Base-by-base conservation (phyloP, 306 rosid genomes). In the Quercus agrifolia region DNA sequence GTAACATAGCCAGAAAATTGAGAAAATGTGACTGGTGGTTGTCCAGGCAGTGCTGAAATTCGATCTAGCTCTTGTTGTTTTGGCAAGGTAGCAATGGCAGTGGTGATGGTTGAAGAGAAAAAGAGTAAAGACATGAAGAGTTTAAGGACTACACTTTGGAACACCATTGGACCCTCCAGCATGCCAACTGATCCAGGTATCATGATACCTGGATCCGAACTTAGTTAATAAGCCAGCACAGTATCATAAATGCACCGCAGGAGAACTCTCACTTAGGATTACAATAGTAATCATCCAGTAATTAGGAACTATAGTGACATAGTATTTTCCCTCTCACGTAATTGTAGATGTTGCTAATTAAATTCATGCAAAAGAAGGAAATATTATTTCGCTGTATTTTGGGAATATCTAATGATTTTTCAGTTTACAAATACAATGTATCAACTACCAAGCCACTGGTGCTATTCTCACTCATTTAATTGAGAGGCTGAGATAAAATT, bases 1-100 rank as follows among this genome's bases (percentile, higher is more conserved):
- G 88, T 87, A 28, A 93, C 88, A 44, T 93, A 93, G 46, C 98
- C 98, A 0, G 98, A 93, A 73, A 84, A 93, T 73, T 93, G 98
- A 0, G 89, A 80, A 67, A 93, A 93, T 46, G 85, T 9, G 49
- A 93, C 93, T 0, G 79, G 75, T 4, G 98, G 97, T 66, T 93
- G 98, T 6, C 98, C 98, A 0, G 98, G 98, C 0, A 93, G 93
- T 0, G 41, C 81, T 1, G 82, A 73, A 85, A 93, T 93, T 81
- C 88, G 87, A 27, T 93, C 98, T 9, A 71, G 77, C 77, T 87
- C 89, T 63, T 86, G 93, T 79, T 88, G 87, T 27, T 86, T 77
- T 0, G 80, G 59, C 38, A 81, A 71, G 3, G 49, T 59, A 9
- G 67, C 71, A 61, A 10, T 80, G 31, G 41, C 55, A 14, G 33